These are phyloP conservation scores for Scutellaria galericulata DNA, from an alignment of 257 asterid species.

Conservation along the genomic window DNA sequence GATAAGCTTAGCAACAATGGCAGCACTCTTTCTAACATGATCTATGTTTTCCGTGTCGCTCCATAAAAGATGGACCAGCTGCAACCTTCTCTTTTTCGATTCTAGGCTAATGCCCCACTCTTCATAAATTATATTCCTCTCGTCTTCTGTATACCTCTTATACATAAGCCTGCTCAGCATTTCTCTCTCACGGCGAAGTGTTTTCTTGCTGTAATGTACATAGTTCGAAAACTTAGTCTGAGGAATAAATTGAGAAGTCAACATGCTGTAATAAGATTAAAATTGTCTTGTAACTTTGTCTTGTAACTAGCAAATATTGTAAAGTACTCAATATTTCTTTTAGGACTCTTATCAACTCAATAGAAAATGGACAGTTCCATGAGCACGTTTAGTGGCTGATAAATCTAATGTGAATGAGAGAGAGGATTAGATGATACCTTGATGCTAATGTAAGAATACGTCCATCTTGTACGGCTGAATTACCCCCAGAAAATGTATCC, in stretches of 20 bases:
- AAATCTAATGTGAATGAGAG: neutral
- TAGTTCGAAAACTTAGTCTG: neutral
- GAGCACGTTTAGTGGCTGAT: neutral
- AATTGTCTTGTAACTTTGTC: neutral
- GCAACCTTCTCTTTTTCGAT: constrained; percentile 59
- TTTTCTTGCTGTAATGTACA: constrained; percentile 43
- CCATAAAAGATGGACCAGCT: constrained; percentile 58
- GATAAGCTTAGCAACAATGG: constrained; percentile 60
- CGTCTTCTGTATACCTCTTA: constrained; percentile 53
- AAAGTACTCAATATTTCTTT: neutral
- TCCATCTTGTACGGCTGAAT: constrained; percentile 52
- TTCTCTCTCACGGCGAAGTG: constrained; percentile 63
- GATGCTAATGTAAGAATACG: constrained; percentile 53
- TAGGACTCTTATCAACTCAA: neutral
- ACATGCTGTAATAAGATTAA: neutral
- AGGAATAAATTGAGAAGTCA: neutral
- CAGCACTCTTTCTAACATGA: constrained; percentile 55
- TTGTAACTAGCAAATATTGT: neutral
- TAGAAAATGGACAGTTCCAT: neutral
- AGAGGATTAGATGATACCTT: constrained; percentile 45
- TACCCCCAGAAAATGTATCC: constrained; percentile 57
- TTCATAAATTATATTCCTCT: constrained; percentile 47
- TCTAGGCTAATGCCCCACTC: constrained; percentile 58
- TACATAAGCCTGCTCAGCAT: constrained; percentile 59
- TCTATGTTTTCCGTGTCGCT: constrained; percentile 44